Base-by-base conservation (phyloP, 768 basidiomycete genomes). In the Leccinellum albellum region DNA sequence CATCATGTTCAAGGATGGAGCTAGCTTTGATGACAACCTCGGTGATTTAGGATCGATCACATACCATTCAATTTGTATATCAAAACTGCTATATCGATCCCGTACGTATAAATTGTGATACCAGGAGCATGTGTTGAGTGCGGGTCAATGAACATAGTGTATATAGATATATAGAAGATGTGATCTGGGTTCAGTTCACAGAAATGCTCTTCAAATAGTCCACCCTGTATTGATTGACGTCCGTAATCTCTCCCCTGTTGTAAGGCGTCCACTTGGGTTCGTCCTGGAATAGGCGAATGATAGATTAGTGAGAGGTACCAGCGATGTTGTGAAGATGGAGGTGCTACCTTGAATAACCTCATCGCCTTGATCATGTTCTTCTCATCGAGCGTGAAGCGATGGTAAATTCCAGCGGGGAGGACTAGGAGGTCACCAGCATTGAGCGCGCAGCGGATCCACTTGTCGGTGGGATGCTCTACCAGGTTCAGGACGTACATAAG, bases 331-430 rank as follows among this genome's bases (percentile, higher is more conserved):
- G 21, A 46, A 4, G 52, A 44, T 42, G n/a, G 29, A 32, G 23
- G 21, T 59, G 73, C 33, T 55, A 85, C 91, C 82, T 94, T 84
- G 84, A 95, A 97, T 51, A 97, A 76, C 7, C 94, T 80, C 70
- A 94, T 76, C 0, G 88, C 88, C 63, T 85, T 83, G 73, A 94
- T 86, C 40, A 75, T 74, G 71, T 97, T 83, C 51, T 67, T 74
- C 60, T 84, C 80, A 67, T 96, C 93, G n/a, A 97, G 83, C 0
- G 91, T 95, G 76, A 98, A 98, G 40, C 95, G 88, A 74, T 98
- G 95, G 72, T 94, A 97, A 64, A 95, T 93, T 0, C 93, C 94
- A 15, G 91, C 83, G 2, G 95, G 95, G 42, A 98, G 72, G 53
- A 97, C 84, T 52, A 97, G 72, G 49, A 98, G 80, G 67, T 97